phyloP scores from a whole-genome alignment of 1,139 yeast species.

The Debaryomyces psychrophilus region DNA sequence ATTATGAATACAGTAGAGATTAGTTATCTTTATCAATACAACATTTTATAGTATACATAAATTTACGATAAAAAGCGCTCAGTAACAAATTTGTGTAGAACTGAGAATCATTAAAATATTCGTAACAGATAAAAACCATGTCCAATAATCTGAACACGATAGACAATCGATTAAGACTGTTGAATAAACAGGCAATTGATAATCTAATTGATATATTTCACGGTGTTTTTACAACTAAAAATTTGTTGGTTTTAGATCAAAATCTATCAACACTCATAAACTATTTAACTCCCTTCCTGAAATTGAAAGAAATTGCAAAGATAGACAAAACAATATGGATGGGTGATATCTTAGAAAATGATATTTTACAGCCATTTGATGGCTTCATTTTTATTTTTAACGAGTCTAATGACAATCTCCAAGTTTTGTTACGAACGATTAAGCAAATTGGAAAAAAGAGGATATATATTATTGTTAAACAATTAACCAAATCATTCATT shows the following conservation, averaged over 20 bases:
- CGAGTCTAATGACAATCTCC: slow-evolving; percentile 23
- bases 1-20: slow-evolving; percentile 11
- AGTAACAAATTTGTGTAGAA: not conserved
- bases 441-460: slow-evolving; percentile 18
- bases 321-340: slow-evolving; percentile 68
- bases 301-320: slow-evolving; percentile 57
- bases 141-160: not conserved
- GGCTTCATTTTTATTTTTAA: slow-evolving; percentile 43
- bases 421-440: slow-evolving; percentile 12
- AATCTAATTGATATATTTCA: slow-evolving; percentile 29
- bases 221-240: slow-evolving; percentile 32
- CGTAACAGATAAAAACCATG: slow-evolving; percentile 3
- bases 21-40: not conserved
- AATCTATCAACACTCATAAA: slow-evolving; percentile 59
- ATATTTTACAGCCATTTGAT: slow-evolving; percentile 22
- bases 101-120: not conserved
- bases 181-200: slow-evolving; percentile 26
- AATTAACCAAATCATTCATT: slow-evolving; percentile 32
- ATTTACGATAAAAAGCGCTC: slow-evolving; percentile 5
- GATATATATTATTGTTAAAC: slow-evolving; percentile 34
- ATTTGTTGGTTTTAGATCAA: slow-evolving; percentile 60
- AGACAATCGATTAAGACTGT: not conserved
- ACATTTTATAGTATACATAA: not conserved
- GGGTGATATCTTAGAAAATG: slow-evolving; percentile 26
- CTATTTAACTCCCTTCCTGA: slow-evolving; percentile 60